A percentile compares a stretch with the other conserved stretches of the same genome.
Conservation (phyloP, 495 filamentous ascomycete species). For the Xylaria nigripes region DNA sequence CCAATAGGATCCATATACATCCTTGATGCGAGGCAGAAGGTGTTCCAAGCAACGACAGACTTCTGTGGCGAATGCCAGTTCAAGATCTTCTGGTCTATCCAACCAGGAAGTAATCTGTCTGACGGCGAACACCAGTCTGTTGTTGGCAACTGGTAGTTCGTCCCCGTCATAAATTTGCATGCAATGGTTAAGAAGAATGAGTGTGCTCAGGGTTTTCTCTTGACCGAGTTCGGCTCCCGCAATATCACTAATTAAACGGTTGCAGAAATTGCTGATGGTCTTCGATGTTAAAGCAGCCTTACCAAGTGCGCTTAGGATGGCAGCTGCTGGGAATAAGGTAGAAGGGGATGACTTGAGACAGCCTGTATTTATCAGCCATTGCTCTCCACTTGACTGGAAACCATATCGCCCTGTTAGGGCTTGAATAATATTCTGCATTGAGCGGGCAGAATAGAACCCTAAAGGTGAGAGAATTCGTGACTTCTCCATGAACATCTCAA, state of each 20-base stretch:
- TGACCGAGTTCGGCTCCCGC: constrained; percentile 30
- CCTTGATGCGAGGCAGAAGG: constrained; percentile 62
- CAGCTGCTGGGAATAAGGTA: constrained; percentile 41
- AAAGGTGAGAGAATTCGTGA: constrained; percentile 24
- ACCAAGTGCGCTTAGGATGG: constrained; percentile 47
- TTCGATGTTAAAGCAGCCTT: constrained; percentile 38
- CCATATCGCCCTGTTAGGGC: constrained; percentile 31
- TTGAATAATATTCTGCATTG: constrained; percentile 35
- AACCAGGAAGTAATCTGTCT: constrained; percentile 69
- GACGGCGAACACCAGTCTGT: constrained; percentile 72
- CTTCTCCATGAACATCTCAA: constrained; percentile 30
- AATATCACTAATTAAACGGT: constrained; percentile 47
- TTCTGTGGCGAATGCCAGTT: constrained; percentile 49
- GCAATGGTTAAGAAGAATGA: constrained; percentile 40
- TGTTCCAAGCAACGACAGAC: constrained; percentile 51
- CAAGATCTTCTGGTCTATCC: constrained; percentile 41
- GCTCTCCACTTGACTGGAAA: constrained; percentile 31
- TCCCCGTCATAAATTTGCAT: constrained; percentile 35
- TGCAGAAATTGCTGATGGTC: constrained; percentile 40
- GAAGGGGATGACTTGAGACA: constrained; percentile 32
- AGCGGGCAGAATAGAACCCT: constrained; percentile 44
- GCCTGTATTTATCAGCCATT: constrained; percentile 32
- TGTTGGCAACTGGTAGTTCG: constrained; percentile 56
- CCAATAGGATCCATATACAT: constrained; percentile 86
- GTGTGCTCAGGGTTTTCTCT: constrained; percentile 30